Percentiles rank a stretch among this genome's conserved stretches.
Conservation (phyloP, 176 grass and related monocot genomes). For the Triticum aestivum region DNA sequence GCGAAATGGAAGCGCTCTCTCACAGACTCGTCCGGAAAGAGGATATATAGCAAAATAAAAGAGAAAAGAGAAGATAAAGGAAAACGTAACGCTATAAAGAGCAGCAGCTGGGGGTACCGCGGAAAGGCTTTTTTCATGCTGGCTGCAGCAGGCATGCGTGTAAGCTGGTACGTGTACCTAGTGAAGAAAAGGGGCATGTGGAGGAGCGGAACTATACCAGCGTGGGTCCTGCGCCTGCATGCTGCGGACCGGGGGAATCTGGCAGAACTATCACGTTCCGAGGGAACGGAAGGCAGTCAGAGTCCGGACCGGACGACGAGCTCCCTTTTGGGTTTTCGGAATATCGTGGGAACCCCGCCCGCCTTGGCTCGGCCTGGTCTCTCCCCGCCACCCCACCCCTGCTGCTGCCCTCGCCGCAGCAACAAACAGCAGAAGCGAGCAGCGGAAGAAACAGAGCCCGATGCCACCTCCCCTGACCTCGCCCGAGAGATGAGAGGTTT, state of each 20-base stretch:
- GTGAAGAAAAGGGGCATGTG: neutral
- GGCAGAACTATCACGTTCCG: conserved; percentile 65
- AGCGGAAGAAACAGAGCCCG: conserved; percentile 50
- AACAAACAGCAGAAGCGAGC: conserved; percentile 15
- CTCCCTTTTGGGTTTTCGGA: conserved; percentile 13
- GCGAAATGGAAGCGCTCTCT: too few relatives aligned
- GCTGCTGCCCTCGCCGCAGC: neutral
- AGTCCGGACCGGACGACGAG: neutral
- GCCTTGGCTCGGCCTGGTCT: neutral
- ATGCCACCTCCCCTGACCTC: neutral
- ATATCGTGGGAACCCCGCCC: conserved; percentile 41
- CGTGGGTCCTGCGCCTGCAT: conserved; percentile 19
- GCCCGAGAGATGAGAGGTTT: neutral
- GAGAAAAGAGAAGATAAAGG: neutral
- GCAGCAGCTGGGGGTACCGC: neutral
- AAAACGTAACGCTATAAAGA: neutral
- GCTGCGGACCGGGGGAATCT: conserved; percentile 61
- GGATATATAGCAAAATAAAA: too few relatives aligned
- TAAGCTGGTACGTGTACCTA: conserved; percentile 4
- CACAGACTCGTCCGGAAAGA: too few relatives aligned
- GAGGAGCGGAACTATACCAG: neutral
- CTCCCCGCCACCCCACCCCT: neutral
- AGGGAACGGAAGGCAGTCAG: conserved; percentile 41
- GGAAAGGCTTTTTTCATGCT: conserved; percentile 1
- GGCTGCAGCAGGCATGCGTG: neutral